These are phyloP conservation scores for Rauvolfia tetraphylla DNA, from an alignment of 257 asterid species.

Conservation along the genomic window DNA sequence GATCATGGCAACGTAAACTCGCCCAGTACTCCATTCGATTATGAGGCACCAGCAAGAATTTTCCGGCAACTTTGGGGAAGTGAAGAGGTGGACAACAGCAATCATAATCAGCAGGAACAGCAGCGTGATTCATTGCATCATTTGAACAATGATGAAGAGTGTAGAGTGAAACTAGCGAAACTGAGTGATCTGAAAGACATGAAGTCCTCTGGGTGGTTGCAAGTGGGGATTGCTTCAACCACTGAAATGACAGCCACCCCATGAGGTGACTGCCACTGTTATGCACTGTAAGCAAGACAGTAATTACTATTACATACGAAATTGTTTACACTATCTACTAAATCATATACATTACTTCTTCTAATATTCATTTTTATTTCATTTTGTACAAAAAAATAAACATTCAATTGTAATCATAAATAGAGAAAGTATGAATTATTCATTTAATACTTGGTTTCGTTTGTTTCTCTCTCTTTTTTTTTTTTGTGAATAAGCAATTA, in stretches of 20 bases:
- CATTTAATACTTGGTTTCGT: not conserved
- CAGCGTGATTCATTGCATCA: not conserved
- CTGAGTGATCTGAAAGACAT: conserved; percentile 54
- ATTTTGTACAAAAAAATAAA: too few relatives aligned
- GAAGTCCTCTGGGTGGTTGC: conserved; percentile 58
- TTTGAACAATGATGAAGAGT: conserved; percentile 17
- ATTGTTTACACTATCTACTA: not conserved
- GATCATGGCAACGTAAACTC: not conserved
- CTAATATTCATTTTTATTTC: too few relatives aligned
- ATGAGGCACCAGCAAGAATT: conserved; percentile 26
- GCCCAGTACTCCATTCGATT: not conserved
- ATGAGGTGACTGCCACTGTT: not conserved
- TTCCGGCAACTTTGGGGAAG: conserved; percentile 33
- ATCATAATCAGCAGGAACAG: conserved; percentile 9
- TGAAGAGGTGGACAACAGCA: not conserved
- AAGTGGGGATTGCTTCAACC: conserved; percentile 70
- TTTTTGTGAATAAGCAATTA: too few relatives aligned
- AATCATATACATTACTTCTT: too few relatives aligned
- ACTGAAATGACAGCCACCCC: conserved; percentile 21
- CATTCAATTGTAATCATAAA: too few relatives aligned
- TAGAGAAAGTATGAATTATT: too few relatives aligned
- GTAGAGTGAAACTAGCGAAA: conserved; percentile 46
- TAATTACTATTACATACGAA: conserved; percentile 13
- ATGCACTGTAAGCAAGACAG: not conserved
- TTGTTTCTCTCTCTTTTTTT: too few relatives aligned